Percentiles rank a stretch among this genome's conserved stretches.
These are phyloP conservation scores for Escallonia rubra DNA, from an alignment of 129 eudicot genomes.

Conservation along the genomic window DNA sequence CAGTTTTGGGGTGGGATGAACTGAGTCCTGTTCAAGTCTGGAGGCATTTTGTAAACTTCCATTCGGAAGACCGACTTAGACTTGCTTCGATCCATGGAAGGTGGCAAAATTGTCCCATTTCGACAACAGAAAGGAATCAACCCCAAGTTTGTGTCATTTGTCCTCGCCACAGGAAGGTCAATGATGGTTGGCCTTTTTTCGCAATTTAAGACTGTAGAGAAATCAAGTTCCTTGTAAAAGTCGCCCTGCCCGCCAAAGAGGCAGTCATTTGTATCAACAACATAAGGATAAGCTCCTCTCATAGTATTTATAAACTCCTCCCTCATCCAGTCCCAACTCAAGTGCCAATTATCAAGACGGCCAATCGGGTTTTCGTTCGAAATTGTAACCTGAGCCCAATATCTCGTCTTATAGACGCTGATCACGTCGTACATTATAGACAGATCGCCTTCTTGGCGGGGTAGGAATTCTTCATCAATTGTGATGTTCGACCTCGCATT, in stretches of 20 bases:
- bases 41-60: slow-evolving; percentile 74
- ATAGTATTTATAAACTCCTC: slow-evolving; percentile 61
- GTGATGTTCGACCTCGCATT: slow-evolving; percentile 21
- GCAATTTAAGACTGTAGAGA: slow-evolving; percentile 48
- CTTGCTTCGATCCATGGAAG: slow-evolving; percentile 37
- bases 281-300: slow-evolving; percentile 61
- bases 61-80: slow-evolving; percentile 46
- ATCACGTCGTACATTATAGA: slow-evolving; percentile 51
- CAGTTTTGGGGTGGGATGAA: slow-evolving; percentile 65
- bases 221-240: slow-evolving; percentile 45
- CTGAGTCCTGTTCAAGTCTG: slow-evolving; percentile 44
- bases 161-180: slow-evolving; percentile 55
- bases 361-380: slow-evolving; percentile 46
- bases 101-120: slow-evolving; percentile 56
- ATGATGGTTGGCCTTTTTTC: slow-evolving; percentile 57
- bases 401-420: slow-evolving; percentile 40
- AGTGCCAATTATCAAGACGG: slow-evolving; percentile 56
- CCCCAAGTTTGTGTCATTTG: slow-evolving; percentile 51
- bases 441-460: slow-evolving; percentile 56
- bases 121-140: slow-evolving; percentile 64
- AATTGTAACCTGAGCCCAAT: slow-evolving; percentile 56
- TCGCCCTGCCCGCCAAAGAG: slow-evolving; percentile 59
- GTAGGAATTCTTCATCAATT: slow-evolving; percentile 23
- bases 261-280: slow-evolving; percentile 45
- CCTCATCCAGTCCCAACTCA: slow-evolving; percentile 74